phyloP scores from a whole-genome alignment of 2,329 filamentous ascomycete species.

The Trichoderma oligosporum region DNA sequence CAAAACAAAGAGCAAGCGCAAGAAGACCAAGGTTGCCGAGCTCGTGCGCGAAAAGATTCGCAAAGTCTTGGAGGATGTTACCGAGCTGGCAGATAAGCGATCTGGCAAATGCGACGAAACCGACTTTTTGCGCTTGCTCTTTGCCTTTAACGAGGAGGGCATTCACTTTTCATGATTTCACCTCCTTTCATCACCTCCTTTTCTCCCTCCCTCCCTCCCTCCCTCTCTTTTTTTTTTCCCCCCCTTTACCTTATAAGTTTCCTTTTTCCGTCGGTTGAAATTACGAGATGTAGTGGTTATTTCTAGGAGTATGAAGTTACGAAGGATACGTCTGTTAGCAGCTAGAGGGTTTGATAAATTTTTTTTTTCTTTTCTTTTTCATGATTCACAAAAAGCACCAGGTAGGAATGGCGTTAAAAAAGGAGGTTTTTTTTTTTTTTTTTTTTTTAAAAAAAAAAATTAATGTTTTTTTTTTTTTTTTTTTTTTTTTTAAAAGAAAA shows the following conservation, averaged over 20 bases:
- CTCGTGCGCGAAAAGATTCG: constrained; percentile 83
- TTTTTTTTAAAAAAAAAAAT: no score
- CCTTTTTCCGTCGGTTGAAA: neutral
- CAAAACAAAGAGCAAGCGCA: constrained; percentile 66
- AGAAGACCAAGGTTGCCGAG: constrained; percentile 74
- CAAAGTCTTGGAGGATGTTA: constrained; percentile 77
- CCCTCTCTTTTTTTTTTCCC: neutral
- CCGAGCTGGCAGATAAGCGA: constrained; percentile 74
- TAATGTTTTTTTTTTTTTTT: no score
- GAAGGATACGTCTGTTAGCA: constrained; percentile 1
- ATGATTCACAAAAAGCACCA: constrained; percentile 6
- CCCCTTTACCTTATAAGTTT: neutral
- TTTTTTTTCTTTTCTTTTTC: neutral
- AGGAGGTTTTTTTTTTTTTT: no score
- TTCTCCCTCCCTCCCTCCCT: neutral
- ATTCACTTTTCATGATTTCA: constrained; percentile 74
- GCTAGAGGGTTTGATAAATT: no score
- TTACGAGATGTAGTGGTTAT: neutral
- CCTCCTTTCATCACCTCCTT: neutral
- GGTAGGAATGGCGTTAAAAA: constrained; percentile 6
- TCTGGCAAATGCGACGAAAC: constrained; percentile 87
- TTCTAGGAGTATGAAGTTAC: neutral
- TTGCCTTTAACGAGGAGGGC: constrained; percentile 83
- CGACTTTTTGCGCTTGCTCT: constrained; percentile 78
- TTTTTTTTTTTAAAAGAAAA: no score